Base-by-base conservation (phyloP, 345 rosid genomes). In the Camelina neglecta region DNA sequence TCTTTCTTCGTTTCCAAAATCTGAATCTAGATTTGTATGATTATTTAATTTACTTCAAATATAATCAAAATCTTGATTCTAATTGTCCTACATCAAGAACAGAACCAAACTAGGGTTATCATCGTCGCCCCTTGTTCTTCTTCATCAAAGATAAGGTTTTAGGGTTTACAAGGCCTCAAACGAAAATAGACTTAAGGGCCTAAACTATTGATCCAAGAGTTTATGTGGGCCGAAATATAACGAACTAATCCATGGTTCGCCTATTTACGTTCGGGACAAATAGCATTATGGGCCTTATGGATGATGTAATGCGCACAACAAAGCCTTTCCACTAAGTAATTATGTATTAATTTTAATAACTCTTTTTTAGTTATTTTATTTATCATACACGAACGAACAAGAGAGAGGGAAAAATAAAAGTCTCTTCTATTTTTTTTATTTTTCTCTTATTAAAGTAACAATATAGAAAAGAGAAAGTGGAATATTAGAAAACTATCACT, bases 401-500 rank as follows among this genome's bases (percentile, higher is more conserved):
- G 21, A 67, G 29, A 66, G 41, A 4, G 44, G 16, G 36, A 2
- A 45, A 56, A 60, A 31, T 55, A 63, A 70, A 33, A 24, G 13
- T 1, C 9, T 20, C 16, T 24, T 65, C 6, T 5, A 4, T 49
- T 49, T 8, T 45, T 33, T 4, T 0, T 20, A 2, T 61, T 77
- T 11, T n/a, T 69, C 47, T 69, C 62, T 35, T n/a, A 3, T 3
- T 3, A 26, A 3, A 2, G 45, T 58, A 6, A 65, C 50, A 61
- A 60, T 9, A 68, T 3, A 36, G 53, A 67, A 60, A 21, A 69
- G 59, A 49, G 59, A 57, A 67, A 67, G 74, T 48, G 45, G 54
- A 67, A 75, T 63, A 23, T 51, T 47, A 8, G 75, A 49, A 77
- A 70, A 69, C 75, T 69, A 60, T 70, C 18, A 54, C 64, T 76